These are phyloP conservation scores for Benincasa hispida DNA, from an alignment of 306 rosid species.

Conservation along the genomic window DNA sequence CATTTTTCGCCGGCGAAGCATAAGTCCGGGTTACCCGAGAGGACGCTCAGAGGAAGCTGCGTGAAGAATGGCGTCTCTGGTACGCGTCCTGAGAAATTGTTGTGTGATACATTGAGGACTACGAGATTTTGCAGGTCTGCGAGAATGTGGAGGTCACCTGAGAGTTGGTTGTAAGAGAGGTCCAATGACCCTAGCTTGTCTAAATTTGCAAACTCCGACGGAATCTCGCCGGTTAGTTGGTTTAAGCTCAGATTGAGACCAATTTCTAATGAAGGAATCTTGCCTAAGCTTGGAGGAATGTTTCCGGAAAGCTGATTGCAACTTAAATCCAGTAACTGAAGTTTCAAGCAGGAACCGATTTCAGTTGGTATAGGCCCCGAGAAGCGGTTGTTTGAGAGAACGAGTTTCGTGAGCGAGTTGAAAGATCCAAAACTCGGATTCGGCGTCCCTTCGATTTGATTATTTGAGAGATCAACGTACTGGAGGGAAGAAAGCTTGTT, in stretches of 20 bases:
- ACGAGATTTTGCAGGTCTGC: conserved; percentile 68
- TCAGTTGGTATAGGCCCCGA: conserved; percentile 5
- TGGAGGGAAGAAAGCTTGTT: conserved; percentile 39
- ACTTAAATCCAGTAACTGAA: conserved; percentile 9
- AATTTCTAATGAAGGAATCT: conserved; percentile 67
- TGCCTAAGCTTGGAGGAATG: conserved; percentile 7
- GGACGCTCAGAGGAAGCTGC: conserved; percentile 56
- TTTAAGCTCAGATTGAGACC: conserved; percentile 74
- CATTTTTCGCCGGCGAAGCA: conserved; percentile 52
- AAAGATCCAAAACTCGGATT: conserved; percentile 45
- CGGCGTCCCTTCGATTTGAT: conserved; percentile 48
- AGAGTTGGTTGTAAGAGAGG: conserved; percentile 58
- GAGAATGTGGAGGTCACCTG: conserved; percentile 54
- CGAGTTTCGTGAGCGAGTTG: conserved; percentile 11
- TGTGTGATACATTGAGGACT: conserved; percentile 66
- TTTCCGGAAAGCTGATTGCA: conserved; percentile 10
- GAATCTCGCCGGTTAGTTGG: conserved; percentile 50
- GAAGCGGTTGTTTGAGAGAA: conserved; percentile 8
- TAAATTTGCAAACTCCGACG: conserved; percentile 41
- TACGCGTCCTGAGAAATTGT: conserved; percentile 60
- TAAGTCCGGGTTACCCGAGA: conserved; percentile 60
- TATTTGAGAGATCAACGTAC: conserved; percentile 62
- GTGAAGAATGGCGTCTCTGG: conserved; percentile 80
- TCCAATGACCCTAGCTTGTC: conserved; percentile 69
- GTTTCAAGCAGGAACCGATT: conserved; percentile 2